Base-by-base conservation (phyloP, 495 filamentous ascomycete species). In the Penicillium silybi region DNA sequence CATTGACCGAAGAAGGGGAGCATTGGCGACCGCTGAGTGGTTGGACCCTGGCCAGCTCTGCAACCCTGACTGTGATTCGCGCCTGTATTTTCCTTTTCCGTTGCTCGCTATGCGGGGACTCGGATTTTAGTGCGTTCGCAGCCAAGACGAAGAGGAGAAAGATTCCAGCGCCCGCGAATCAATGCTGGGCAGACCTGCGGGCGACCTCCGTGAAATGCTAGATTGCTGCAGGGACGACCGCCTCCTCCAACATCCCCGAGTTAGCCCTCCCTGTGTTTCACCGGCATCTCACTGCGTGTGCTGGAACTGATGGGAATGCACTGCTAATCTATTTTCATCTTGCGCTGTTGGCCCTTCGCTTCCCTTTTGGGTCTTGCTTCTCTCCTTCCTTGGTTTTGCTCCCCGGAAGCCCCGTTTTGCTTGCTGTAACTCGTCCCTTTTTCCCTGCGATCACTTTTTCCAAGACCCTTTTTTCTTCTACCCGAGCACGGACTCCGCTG, bases 41-140 rank as follows among this genome's bases (percentile, higher is more conserved):
- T 25, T 54, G 50, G 52, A 25, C 49, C 61, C 57, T 63, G 51
- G 20, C 42, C 44, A 44, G 32, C 37, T 52, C 44, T 60, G 55
- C 47, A 59, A 59, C 49, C 59, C 56, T 54, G 52, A 45, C 25
- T 50, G 29, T 1, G 62, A 64, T 64, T 56, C 20, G 34, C 50
- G 55, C 13, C 50, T 52, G 27, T 35, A 44, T 19, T 53, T 59
- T 5, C 62, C 45, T 17, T 4, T 7, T 58, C 54, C 2, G 35
- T 29, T 34, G 10, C 10, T 22, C 37, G 53, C 16, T 41, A 56
- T 63, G 54, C 57, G 61, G 61, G 49, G 54, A 50, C 61, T 46
- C 13, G 38, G 7, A 17, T 37, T 39, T 50, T 50, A 52, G 61
- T 37, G 56, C 23, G 38, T 53, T 48, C 39, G 25, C 40, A 43